Evolutionary conservation across 2,329 filamentous ascomycete species (phyloP).

Genomic region (Harringtonia aguacate): DNA sequence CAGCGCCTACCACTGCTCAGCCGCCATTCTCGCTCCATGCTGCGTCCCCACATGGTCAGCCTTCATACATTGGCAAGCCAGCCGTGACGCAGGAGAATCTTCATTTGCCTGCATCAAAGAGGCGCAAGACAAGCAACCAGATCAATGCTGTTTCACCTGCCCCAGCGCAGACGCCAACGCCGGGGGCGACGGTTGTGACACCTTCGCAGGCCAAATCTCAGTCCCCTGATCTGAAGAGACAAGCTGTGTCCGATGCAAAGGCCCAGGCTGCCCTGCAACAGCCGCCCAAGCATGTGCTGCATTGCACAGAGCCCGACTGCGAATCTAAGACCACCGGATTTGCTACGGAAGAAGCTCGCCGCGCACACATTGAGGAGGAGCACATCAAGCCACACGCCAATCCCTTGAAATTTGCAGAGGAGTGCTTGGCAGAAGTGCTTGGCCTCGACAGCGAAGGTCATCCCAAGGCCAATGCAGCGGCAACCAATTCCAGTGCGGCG

Average conservation of each 20-base stretch:
- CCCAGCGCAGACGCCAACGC: slow-evolving; percentile 21
- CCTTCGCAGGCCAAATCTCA: slow-evolving; percentile 35
- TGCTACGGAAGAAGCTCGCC: slow-evolving; percentile 40
- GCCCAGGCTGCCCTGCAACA: slow-evolving; percentile 13
- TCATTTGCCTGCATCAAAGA: slow-evolving; percentile 44
- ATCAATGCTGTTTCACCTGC: slow-evolving; percentile 24
- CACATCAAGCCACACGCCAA: slow-evolving; percentile 45
- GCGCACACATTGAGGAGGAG: slow-evolving; percentile 45
- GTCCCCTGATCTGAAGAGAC: slow-evolving; percentile 34
- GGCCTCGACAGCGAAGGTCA: slow-evolving; percentile 42
- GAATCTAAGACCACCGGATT: slow-evolving; percentile 40
- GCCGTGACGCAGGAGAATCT: slow-evolving; percentile 42
- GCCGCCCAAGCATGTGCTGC: slow-evolving; percentile 28
- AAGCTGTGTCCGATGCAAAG: slow-evolving; percentile 17
- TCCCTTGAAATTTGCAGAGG: slow-evolving; percentile 40
- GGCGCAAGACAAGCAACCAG: slow-evolving; percentile 35
- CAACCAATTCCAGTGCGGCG: slow-evolving; percentile 15
- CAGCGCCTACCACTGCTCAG: slow-evolving; percentile 46
- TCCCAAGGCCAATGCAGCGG: slow-evolving; percentile 19
- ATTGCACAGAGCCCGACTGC: slow-evolving; percentile 45
- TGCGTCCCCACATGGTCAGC: slow-evolving; percentile 48
- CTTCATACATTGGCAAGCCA: slow-evolving; percentile 41
- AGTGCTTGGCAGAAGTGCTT: slow-evolving; percentile 36
- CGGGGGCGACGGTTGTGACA: slow-evolving; percentile 12
- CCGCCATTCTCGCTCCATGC: slow-evolving; percentile 46